These are phyloP conservation scores for Penicillium griseofulvum DNA, from an alignment of 2,329 filamentous ascomycete species.

Conservation along the genomic window DNA sequence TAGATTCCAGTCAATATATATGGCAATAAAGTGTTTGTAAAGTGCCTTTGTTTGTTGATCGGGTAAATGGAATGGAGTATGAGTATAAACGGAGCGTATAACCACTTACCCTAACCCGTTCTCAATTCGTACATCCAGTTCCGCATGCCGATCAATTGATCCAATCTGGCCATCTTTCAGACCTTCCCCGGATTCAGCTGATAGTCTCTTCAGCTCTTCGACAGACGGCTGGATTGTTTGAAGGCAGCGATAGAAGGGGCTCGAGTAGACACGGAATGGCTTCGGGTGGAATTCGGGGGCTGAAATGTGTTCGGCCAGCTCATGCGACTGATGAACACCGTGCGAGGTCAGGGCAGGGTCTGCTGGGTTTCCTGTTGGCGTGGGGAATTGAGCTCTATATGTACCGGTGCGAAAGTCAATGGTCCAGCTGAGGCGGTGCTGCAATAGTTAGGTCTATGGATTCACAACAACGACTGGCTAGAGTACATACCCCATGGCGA, in stretches of 20 bases:
- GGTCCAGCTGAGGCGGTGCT: constrained; percentile 90
- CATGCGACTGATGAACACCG: constrained; percentile 76
- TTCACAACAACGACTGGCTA: too few relatives aligned
- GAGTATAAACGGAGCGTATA: background rate
- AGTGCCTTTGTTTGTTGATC: background rate
- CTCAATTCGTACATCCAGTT: constrained; percentile 49
- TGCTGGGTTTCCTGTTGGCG: constrained; percentile 81
- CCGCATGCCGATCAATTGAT: constrained; percentile 36
- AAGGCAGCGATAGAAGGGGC: constrained; percentile 82
- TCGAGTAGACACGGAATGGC: constrained; percentile 66
- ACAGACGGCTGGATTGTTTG: constrained; percentile 73
- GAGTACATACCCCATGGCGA: constrained; percentile 67
- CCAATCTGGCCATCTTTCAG: constrained; percentile 18
- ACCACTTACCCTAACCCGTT: constrained; percentile 51
- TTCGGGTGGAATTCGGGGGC: constrained; percentile 36
- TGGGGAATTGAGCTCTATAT: constrained; percentile 70
- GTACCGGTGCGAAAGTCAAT: constrained; percentile 76
- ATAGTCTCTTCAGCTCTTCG: constrained; percentile 36
- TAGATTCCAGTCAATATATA: constrained; percentile 27
- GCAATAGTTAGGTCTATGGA: constrained; percentile 9
- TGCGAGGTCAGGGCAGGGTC: constrained; percentile 86
- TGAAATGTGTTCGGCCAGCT: constrained; percentile 59
- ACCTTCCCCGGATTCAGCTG: background rate
- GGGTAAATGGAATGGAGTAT: background rate
- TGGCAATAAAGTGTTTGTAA: too few relatives aligned